Evolutionary conservation across 208 protist species (phyloP).

Genomic region (Endotrypanum monterogeii): DNA sequence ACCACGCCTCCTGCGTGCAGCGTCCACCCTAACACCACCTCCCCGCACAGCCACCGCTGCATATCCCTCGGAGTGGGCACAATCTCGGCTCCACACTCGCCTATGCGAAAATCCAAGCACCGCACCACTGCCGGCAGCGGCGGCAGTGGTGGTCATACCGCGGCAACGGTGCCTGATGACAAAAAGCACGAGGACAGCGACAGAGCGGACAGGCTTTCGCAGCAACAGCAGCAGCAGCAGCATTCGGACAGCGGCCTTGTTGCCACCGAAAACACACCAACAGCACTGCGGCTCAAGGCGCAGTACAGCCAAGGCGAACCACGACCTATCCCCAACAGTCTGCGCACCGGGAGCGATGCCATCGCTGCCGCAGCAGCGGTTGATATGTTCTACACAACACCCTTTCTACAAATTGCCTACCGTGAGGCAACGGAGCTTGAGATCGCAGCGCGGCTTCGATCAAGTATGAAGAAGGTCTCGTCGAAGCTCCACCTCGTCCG

Average conservation of each 20-base stretch:
- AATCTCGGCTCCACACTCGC: background rate
- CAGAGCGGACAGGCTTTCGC: conserved; percentile 1
- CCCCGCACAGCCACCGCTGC: background rate
- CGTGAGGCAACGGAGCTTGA: conserved; percentile 56
- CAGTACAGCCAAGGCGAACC: conserved; percentile 21
- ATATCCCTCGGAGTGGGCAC: background rate
- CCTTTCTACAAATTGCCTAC: conserved; percentile 55
- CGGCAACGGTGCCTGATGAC: conserved; percentile 14
- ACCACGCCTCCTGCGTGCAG: background rate
- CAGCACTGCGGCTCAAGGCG: conserved; percentile 10
- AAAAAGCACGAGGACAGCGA: conserved; percentile 22
- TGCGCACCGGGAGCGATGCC: conserved; percentile 21
- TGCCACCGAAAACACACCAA: conserved; percentile 16
- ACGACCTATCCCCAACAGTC: conserved; percentile 9
- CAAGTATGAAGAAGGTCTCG: conserved; percentile 57
- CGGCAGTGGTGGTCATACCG: background rate
- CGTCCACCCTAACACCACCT: background rate
- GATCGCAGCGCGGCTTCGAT: conserved; percentile 50
- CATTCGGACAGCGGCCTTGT: conserved; percentile 7
- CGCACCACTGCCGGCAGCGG: background rate
- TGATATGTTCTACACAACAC: conserved; percentile 40
- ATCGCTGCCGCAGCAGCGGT: conserved; percentile 11
- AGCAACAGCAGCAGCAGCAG: conserved; percentile 8
- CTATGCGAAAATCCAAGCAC: conserved; percentile 1
- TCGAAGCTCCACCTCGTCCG: conserved; percentile 61